phyloP scores from a whole-genome alignment of 2,329 filamentous ascomycete species.

The Hirsutella rhossiliensis region DNA sequence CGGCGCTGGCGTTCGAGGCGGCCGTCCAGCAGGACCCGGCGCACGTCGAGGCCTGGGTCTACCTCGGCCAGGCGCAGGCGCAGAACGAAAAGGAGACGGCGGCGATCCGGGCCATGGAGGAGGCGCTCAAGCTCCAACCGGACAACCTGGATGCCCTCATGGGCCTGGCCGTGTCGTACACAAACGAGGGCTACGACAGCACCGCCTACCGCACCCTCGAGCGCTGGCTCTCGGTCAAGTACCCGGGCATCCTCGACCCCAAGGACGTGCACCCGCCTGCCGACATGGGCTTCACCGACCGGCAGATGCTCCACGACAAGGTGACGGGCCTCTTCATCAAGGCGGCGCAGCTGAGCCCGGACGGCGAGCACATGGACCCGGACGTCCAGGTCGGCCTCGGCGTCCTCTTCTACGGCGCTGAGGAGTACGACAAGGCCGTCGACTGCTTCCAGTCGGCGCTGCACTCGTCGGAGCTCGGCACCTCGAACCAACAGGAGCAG shows the following conservation, averaged over 20 bases:
- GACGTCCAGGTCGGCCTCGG: slow-evolving; percentile 96
- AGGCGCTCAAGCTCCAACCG: slow-evolving; percentile 78
- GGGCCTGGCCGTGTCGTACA: slow-evolving; percentile 93
- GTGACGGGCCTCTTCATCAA: slow-evolving; percentile 85
- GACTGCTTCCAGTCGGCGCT: slow-evolving; percentile 95
- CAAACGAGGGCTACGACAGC: slow-evolving; percentile 96
- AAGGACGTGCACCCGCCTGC: slow-evolving; percentile 59
- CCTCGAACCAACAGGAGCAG: slow-evolving; percentile 73
- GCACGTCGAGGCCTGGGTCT: slow-evolving; percentile 88
- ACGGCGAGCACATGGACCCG: slow-evolving; percentile 92
- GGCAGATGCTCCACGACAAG: slow-evolving; percentile 76
- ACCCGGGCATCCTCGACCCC: slow-evolving; percentile 68
- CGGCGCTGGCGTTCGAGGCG: slow-evolving; percentile 89
- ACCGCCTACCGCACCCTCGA: slow-evolving; percentile 93
- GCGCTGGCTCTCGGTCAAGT: slow-evolving; percentile 93
- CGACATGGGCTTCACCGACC: slow-evolving; percentile 92
- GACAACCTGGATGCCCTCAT: slow-evolving; percentile 83
- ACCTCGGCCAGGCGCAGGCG: slow-evolving; percentile 82
- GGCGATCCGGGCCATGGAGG: slow-evolving; percentile 85
- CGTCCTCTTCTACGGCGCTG: slow-evolving; percentile 92
- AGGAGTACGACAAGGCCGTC: slow-evolving; percentile 96
- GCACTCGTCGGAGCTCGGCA: slow-evolving; percentile 71
- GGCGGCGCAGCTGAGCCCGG: slow-evolving; percentile 82
- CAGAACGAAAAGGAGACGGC: slow-evolving; percentile 98
- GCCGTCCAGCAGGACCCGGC: slow-evolving; percentile 81